Evolutionary conservation across 352 stramenopile genomes (phyloP).

Genomic region (Phytophthora vignae): DNA sequence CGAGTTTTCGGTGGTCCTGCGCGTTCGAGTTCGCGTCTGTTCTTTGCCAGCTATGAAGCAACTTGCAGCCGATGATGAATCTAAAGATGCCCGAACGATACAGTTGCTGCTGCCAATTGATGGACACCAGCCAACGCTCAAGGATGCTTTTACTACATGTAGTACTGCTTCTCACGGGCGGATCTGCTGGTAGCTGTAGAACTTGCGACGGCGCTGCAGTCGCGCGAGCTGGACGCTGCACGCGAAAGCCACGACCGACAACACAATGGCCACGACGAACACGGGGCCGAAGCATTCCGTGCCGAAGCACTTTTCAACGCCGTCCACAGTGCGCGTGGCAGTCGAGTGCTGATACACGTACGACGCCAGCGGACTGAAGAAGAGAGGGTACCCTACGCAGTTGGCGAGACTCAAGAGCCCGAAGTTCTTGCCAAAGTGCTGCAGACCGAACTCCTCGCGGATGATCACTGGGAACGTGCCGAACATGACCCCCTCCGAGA

Average conservation of each 20-base stretch:
- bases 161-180: neutral
- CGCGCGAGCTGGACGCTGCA: slow-evolving; percentile 58
- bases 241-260: slow-evolving; percentile 62
- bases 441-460: slow-evolving; percentile 78
- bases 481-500: slow-evolving; percentile 85
- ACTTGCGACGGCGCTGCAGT: slow-evolving; percentile 41
- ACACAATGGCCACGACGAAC: slow-evolving; percentile 63
- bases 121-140: slow-evolving; percentile 3
- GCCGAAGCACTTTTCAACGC: slow-evolving; percentile 68
- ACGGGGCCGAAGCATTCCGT: slow-evolving; percentile 67
- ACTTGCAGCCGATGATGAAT: neutral
- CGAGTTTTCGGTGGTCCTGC: neutral
- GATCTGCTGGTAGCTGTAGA: slow-evolving; percentile 45
- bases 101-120: slow-evolving; percentile 5
- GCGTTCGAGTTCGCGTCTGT: neutral
- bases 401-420: slow-evolving; percentile 84
- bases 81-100: slow-evolving; percentile 13
- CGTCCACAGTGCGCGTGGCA: slow-evolving; percentile 23
- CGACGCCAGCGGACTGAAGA: slow-evolving; percentile 80
- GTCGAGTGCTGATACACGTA: slow-evolving; percentile 69
- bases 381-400: slow-evolving; percentile 81
- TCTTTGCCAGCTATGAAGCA: neutral
- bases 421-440: slow-evolving; percentile 89
- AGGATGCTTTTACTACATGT: neutral
- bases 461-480: slow-evolving; percentile 83